Evolutionary conservation across 805 yeast species (phyloP), one percentile per base, ranked within the genome.

Genomic region (Candida hispaniensis): DNA sequence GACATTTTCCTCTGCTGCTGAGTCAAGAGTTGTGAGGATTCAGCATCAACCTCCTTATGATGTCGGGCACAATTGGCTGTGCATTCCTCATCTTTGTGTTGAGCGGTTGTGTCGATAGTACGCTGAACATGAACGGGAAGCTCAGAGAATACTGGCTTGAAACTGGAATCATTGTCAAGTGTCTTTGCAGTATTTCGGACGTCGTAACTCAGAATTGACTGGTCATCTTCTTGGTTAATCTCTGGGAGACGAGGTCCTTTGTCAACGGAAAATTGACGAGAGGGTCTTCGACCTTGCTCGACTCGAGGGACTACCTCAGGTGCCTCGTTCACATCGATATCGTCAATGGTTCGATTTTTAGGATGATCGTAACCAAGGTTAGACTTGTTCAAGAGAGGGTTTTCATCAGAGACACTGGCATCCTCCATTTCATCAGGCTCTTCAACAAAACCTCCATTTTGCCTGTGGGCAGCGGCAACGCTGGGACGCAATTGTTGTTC

Each of bases 81-180:
- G n/a, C 44, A 39, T 14, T 41, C 49, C 30, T 54, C 57, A n/a
- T 44, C 45, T 42, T 50, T 47, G 46, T 55, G 59, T 29, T 44
- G 33, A 11, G 60, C 50, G 42, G 40, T 44, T 12, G 59, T 51
- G 5, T 22, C 22, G 19, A 56, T 44, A 11, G 52, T 47, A 14
- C 60, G 54, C 44, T 56, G 60, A 8, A 51, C 44, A 16, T 44
- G 34, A 3, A 54, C 53, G 17, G 58, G 51, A 8, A 47, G 21
- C 14, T 44, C 47, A 14, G 50, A 35, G 25, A 42, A 47, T 12
- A 44, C 54, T 10, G 59, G 59, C 39, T 47, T 40, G 41, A 50
- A 51, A 20, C 44, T 40, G 30, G 45, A 54, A 14, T 49, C 50
- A 18, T 44, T 29, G 14, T 48, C 47, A 19, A 45, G 41, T 4